Evolutionary conservation across 169 alveolate genomes (phyloP), one percentile per base, ranked within the genome.

Genomic region (Babesia ovis): DNA sequence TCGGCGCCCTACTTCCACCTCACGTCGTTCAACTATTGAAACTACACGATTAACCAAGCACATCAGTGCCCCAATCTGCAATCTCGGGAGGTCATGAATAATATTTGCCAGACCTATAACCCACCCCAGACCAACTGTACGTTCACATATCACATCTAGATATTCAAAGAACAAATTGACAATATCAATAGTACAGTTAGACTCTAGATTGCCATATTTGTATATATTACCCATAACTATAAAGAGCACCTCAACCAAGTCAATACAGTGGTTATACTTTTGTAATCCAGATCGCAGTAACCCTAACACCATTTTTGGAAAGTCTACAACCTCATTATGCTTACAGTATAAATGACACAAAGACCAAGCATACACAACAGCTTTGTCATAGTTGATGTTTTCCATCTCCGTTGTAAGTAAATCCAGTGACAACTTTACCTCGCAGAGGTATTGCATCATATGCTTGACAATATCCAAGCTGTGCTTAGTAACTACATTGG

Each of bases 121-220:
- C 74, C 74, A 64, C 9, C 74, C 74, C 20, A 64, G 29, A 25
- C 74, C 48, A 29, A 29, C 39, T 4, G 41, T 22, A 27, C 48
- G 20, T 14, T n/a, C 43, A 2, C 0, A 61, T 8, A 18, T 22
- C 45, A n/a, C 59, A 22, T 64, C 64, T 3, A 64, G 61, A 23
- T 64, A 64, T 39, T 64, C 62, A 2, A 25, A 4, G 37, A 64
- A 64, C n/a, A 64, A 61, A 23, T 16, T 64, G 18, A 50, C 2
- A 23, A 64, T 29, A 22, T 46, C 61, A 25, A 27, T 61, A 12
- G 74, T 64, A 18, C 41, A 4, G 48, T 43, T 11, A 23, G 5
- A 64, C 4, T 48, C 50, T 5, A 50, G 74, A 27, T 46, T 32
- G n/a, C 31, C 45, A 48, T 64, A 64, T 11, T 54, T 1, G 50